Conservation (phyloP, 2,329 filamentous ascomycete species). For the Pseudocercospora fijiensis region DNA sequence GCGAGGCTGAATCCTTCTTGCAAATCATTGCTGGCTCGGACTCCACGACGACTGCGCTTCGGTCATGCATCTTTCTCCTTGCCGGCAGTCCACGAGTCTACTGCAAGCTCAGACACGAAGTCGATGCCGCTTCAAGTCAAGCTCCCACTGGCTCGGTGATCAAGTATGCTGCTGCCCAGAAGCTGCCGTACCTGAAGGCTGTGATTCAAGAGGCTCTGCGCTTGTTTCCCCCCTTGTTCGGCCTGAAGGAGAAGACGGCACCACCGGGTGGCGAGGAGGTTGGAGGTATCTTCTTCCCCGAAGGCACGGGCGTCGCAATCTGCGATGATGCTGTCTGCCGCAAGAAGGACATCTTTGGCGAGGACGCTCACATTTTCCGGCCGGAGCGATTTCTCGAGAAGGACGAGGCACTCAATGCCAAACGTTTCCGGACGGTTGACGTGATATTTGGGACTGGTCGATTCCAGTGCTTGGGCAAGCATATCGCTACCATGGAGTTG, state of each 20-base stretch:
- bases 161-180: constrained; percentile 30
- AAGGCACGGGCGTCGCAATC: constrained; percentile 49
- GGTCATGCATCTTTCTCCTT: constrained; percentile 52
- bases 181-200: constrained; percentile 36
- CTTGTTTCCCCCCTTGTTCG: constrained; percentile 35
- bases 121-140: constrained; percentile 39
- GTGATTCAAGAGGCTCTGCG: constrained; percentile 37
- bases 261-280: constrained; percentile 33
- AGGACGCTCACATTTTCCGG: constrained; percentile 46
- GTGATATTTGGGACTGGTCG: constrained; percentile 50
- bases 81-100: constrained; percentile 49
- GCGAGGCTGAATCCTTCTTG: constrained; percentile 43
- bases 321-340: constrained; percentile 46
- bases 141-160: constrained; percentile 15
- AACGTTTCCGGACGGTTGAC: constrained; percentile 45
- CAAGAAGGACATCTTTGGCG: constrained; percentile 42
- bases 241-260: constrained; percentile 30
- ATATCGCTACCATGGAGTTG: constrained; percentile 52
- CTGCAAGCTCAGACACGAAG: constrained; percentile 48
- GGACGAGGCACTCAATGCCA: constrained; percentile 36
- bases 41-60: constrained; percentile 55
- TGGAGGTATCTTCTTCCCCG: constrained; percentile 46
- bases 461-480: constrained; percentile 50
- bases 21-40: constrained; percentile 56
- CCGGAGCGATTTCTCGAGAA: constrained; percentile 54